Base-by-base conservation (phyloP, 352 stramenopile genomes). In the Pythium chondricola region DNA sequence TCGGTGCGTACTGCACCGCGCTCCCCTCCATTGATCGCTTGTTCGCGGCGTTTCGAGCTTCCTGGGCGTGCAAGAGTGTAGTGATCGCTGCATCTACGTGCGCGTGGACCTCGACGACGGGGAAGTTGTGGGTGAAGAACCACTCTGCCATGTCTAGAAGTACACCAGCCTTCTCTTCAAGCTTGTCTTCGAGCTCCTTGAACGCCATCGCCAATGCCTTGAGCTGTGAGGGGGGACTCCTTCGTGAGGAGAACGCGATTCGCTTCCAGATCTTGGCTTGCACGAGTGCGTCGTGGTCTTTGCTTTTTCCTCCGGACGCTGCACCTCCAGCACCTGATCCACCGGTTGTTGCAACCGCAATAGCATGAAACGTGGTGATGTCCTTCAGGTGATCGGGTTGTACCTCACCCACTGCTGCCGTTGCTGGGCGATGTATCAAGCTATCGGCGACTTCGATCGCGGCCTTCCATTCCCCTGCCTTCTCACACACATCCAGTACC, bases 71-170 rank as follows among this genome's bases (percentile, higher is more conserved):
- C 44, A 25, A 68, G 18, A 95, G 37, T 3, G 69, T 64, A 14
- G 64, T 70, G 7, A 67, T 39, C 11, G 82, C 80, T 5, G 52
- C 67, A n/a, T 85, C 61, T 6, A 94, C 41, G 53, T 91, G 73
- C 9, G 62, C 37, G 1, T 77, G 46, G 1, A 73, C 63, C 24
- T 91, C 83, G 44, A 84, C 54, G 17, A 54, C 38, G 0, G 79
- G 63, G 26, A 90, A 70, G 3, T 77, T 69, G 31, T 87, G 85
- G 1, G 81, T 79, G 45, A 79, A 75, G 20, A 95, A 48, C 84
- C 84, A 96, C 52, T 96, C 85, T 4, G 75, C 84, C 40, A 95
- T 75, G 33, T 96, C 84, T 0, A 95, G 49, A 16, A 94, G 50
- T 20, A 85, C 50, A 14, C 85, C 36, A 8, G 73, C 56, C 40